Evolutionary conservation across 805 yeast genomes (phyloP), one percentile per base, ranked within the genome.

Genomic region (Yamadazyma philogaea): DNA sequence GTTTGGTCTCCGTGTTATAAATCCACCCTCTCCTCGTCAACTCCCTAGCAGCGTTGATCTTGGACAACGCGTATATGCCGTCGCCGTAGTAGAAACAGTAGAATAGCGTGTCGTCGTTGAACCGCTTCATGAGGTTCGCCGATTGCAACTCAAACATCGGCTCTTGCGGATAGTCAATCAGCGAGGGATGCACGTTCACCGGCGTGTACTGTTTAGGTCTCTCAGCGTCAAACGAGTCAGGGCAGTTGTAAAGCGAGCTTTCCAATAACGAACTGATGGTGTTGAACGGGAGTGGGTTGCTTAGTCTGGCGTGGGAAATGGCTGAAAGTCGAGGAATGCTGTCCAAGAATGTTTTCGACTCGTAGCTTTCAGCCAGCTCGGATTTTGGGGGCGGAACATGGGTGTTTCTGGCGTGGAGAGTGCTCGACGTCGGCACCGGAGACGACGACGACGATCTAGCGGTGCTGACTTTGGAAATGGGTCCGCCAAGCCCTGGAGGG

Each of bases 191-290:
- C 41, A 95, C 95, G 51, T 81, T 79, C 17, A 77, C 75, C 6
- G 97, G 91, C 37, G 76, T 78, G 59, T 88, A 82, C 59, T 77
- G 75, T 47, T 83, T 77, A 14, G 97, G 96, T 52, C 72, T 78
- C 55, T 91, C 97, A 2, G 95, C 83, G 59, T 91, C 95, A 45
- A 82, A 77, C 0, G 98, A 87, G 64, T 93, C 98, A 0, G 99
- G 98, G 60, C 97, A 88, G 55, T 86, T 85, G 52, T 87, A 69
- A 45, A 87, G 70, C 2, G 97, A 89, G 1, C 84, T 77, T 58
- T 87, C 95, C 50, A 91, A 69, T 52, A 78, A 68, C 44, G 74
- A 73, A 38, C 77, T 66, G 18, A 86, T 79, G 2, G 76, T 59
- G 21, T 72, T 71, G 46, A 78, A 68, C 14, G 81, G 70, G 20